Evolutionary conservation across 129 eudicot species (phyloP), one percentile per base, ranked within the genome.

Genomic region (Erigeron canadensis): DNA sequence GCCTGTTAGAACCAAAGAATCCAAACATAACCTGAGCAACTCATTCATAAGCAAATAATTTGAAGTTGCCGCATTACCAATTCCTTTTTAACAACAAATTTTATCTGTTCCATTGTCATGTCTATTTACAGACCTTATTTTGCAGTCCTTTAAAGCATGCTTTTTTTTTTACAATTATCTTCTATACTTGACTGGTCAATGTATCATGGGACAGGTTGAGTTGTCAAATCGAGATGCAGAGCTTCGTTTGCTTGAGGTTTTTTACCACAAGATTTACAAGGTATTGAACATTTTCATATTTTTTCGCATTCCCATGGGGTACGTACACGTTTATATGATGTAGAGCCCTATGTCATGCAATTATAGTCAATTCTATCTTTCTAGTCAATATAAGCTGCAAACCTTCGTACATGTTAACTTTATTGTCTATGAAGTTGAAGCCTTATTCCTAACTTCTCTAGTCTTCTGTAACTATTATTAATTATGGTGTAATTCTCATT

Each of bases 251-350:
- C 84, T 88, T 61, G 90, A 88, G 63, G 86, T 88, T 75, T 91
- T 87, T 80, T 86, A 80, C 75, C 95, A 88, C 83, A 91, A 86
- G 80, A 88, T 91, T 53, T 88, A 88, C 84, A 86, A 88, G 95
- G 97, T 91, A 76, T 47, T 56, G 13, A 5, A 51, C 46, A 43
- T 44, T 48, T 69, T 19, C 19, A 28, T 57, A 47, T 47, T 22
- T 18, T 2, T 51, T 51, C 4, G 8, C 10, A 44, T 0, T 2
- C 23, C 1, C 15, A 23, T 23, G 34, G 34, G 34, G 34, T 23
- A 23, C 34, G 2, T 23, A 23, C 34, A 23, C 34, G 2, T 23
- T 23, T 23, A 23, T 23, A 23, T 1, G 2, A 23, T 23, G 34
- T 23, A 23, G 34, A 23, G 34, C 34, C 34, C 2, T 23, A 23